A percentile compares a stretch with the other conserved stretches of the same genome.
phyloP scores from a whole-genome alignment of 495 filamentous ascomycete genomes.

The Trichocladium antarcticum region DNA sequence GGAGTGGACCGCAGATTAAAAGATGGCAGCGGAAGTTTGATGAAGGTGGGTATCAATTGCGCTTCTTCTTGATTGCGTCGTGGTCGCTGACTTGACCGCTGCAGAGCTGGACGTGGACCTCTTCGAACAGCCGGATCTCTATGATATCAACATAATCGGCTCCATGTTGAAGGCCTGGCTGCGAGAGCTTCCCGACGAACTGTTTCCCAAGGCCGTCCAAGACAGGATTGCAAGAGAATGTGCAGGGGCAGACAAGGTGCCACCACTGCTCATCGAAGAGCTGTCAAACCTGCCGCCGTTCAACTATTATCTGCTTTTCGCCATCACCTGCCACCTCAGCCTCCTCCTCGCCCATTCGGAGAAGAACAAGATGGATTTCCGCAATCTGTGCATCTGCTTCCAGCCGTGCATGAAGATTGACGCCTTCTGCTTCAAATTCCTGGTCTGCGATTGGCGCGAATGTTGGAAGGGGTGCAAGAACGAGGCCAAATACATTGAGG shows the following conservation, averaged over 20 bases:
- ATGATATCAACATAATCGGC: slow-evolving; percentile 88
- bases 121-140: slow-evolving; percentile 69
- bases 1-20: slow-evolving; percentile 71
- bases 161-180: slow-evolving; percentile 91
- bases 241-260: slow-evolving; percentile 60
- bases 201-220: slow-evolving; percentile 73
- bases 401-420: slow-evolving; percentile 91
- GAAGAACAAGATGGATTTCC: slow-evolving; percentile 90
- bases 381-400: slow-evolving; percentile 87
- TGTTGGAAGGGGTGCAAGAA: slow-evolving; percentile 94
- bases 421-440: slow-evolving; percentile 77
- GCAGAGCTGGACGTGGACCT: slow-evolving; percentile 74
- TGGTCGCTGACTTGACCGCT: slow-evolving; percentile 20
- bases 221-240: slow-evolving; percentile 62
- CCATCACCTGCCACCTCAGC: slow-evolving; percentile 86
- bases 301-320: slow-evolving; percentile 93
- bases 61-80: not conserved
- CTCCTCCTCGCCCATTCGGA: slow-evolving; percentile 74
- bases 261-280: slow-evolving; percentile 74
- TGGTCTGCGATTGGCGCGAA: slow-evolving; percentile 83
- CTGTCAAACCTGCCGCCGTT: slow-evolving; percentile 81
- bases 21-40: slow-evolving; percentile 83
- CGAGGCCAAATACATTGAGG: slow-evolving; percentile 65
- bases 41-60: slow-evolving; percentile 49
- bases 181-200: slow-evolving; percentile 81